Evolutionary conservation across 1,284 basidiomycete genomes (phyloP).

Genomic region (Caloboletus firmus): DNA sequence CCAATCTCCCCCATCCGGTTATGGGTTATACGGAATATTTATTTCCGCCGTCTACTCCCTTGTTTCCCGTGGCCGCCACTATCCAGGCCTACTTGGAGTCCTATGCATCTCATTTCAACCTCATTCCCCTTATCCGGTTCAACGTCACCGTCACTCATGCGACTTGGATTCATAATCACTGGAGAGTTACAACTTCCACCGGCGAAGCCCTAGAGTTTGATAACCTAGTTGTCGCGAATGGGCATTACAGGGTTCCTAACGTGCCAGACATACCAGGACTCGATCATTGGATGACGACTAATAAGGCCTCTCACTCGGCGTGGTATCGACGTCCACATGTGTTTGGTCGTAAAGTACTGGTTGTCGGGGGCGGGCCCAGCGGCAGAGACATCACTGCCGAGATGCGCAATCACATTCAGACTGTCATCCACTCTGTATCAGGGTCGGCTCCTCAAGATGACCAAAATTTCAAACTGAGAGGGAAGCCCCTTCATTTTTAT

Average conservation of each 20-base stretch:
- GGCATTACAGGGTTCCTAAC: constrained; percentile 65
- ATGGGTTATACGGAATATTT: constrained; percentile 65
- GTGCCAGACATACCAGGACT: constrained; percentile 62
- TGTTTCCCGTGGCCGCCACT: constrained; percentile 58
- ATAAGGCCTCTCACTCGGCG: constrained; percentile 59
- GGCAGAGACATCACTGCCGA: constrained; percentile 65
- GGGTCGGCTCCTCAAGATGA: constrained; percentile 33
- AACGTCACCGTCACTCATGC: constrained; percentile 48
- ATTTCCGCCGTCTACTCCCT: constrained; percentile 67
- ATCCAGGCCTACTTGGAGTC: constrained; percentile 62
- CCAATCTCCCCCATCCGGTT: constrained; percentile 73
- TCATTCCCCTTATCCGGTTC: constrained; percentile 56
- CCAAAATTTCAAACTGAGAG: constrained; percentile 45
- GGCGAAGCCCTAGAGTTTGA: constrained; percentile 50
- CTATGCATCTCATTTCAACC: constrained; percentile 58
- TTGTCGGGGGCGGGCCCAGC: constrained; percentile 72
- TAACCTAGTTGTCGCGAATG: constrained; percentile 67
- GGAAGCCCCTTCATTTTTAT: constrained; percentile 44
- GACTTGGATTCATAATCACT: constrained; percentile 44
- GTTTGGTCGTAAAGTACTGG: constrained; percentile 53
- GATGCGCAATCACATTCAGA: constrained; percentile 43
- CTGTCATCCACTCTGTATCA: constrained; percentile 59
- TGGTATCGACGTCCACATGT: constrained; percentile 61
- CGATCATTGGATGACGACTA: constrained; percentile 50
- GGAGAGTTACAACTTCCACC: constrained; percentile 48